Evolutionary conservation across 371 early-diverging fungal species (phyloP), one percentile per base, ranked within the genome.

Genomic region (Gilbertella persicaria): DNA sequence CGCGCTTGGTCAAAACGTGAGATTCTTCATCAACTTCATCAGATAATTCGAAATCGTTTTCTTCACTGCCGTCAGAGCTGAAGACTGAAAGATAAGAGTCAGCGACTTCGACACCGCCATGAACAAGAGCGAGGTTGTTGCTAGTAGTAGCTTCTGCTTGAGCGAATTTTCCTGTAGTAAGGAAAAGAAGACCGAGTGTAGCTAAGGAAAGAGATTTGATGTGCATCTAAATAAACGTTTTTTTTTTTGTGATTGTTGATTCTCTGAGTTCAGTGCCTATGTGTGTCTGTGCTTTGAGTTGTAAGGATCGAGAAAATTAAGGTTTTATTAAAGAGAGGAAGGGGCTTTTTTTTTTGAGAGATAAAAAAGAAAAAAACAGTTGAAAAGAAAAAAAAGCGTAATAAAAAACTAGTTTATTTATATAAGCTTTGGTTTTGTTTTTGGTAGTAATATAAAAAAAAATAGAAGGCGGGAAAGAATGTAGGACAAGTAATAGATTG

Each of bases 1-100:
- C 63, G 49, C 63, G 57, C n/a, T 57, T 62, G 16, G 37, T 30
- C 5, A 56, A 46, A 28, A 28, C 10, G 14, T 42, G 42, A 42
- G 6, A 26, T 29, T 60, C 33, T 16, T 40, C 47, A 39, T 26
- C 54, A 29, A 30, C n/a, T n/a, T 60, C 54, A 28, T 63, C 54
- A 26, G 67, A 59, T n/a, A 71, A 58, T 41, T 65, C 67, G 37
- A 67, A 71, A 3, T 61, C 65, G 17, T 40, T n/a, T 9, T 64
- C 65, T 3, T 59, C 53, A 6, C 56, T 64, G 0, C 45, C 45
- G 8, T 65, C 49, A 3, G 62, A 58, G 14, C 53, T 54, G 43
- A 65, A 71, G 1, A 56, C 60, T n/a, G 67, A 55, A 45, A 62
- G 40, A 43, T 67, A 71, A 24, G 42, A 48, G 10, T 45, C 45